Conservation (phyloP, 805 yeast species). For the Kazachstania bromeliacearum region DNA sequence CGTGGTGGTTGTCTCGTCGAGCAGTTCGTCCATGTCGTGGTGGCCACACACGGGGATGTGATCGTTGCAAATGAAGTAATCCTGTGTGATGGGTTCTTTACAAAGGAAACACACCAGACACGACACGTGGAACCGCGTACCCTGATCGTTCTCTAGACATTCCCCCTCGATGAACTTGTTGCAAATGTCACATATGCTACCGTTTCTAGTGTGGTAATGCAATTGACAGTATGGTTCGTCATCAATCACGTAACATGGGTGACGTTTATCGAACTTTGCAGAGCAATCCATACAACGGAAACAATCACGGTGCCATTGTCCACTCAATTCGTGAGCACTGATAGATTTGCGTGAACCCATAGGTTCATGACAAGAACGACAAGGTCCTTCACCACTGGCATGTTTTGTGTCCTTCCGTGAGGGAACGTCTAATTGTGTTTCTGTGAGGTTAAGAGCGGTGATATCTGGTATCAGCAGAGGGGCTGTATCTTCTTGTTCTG, state of each 20-base stretch:
- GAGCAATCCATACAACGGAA: slow-evolving; percentile 66
- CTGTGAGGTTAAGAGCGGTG: background rate
- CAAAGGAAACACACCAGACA: slow-evolving; percentile 70
- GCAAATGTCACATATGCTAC: slow-evolving; percentile 67
- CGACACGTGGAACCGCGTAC: slow-evolving; percentile 61
- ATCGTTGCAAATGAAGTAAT: slow-evolving; percentile 35
- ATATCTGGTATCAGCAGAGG: too few species aligned
- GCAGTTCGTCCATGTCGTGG: slow-evolving; percentile 18
- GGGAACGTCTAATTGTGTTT: background rate
- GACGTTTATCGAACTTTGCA: slow-evolving; percentile 45
- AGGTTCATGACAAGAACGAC: slow-evolving; percentile 58
- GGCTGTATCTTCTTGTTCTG: too few species aligned
- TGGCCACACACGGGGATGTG: slow-evolving; percentile 21
- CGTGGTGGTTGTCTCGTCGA: slow-evolving; percentile 8
- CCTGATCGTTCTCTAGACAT: slow-evolving; percentile 69
- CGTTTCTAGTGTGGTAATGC: slow-evolving; percentile 68
- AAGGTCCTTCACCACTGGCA: slow-evolving; percentile 67
- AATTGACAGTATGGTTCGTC: slow-evolving; percentile 76
- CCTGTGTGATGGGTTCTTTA: slow-evolving; percentile 37
- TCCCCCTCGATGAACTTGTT: slow-evolving; percentile 76
- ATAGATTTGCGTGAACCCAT: slow-evolving; percentile 26
- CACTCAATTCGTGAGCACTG: slow-evolving; percentile 45
- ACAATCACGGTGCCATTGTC: slow-evolving; percentile 91
- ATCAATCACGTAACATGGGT: slow-evolving; percentile 63
- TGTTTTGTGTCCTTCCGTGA: slow-evolving; percentile 12